phyloP scores from a whole-genome alignment of 2,329 filamentous ascomycete species.

The Ophiostoma sp. region DNA sequence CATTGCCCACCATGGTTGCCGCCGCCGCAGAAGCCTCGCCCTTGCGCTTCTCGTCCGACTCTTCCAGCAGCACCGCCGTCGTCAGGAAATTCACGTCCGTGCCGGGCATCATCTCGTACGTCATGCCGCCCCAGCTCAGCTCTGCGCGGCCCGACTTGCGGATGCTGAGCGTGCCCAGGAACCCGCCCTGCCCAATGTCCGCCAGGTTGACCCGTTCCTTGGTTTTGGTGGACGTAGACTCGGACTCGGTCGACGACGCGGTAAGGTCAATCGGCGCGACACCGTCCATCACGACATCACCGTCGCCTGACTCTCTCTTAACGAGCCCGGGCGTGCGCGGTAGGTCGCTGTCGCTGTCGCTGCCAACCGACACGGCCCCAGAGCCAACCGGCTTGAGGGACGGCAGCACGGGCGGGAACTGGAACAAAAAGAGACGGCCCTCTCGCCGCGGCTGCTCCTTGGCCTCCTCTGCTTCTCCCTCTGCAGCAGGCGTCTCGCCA shows the following conservation, averaged over 20 bases:
- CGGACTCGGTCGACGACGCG: conserved; percentile 13
- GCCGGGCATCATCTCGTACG: conserved; percentile 50
- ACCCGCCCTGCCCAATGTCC: conserved; percentile 42
- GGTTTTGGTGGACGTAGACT: conserved; percentile 10
- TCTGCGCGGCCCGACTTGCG: conserved; percentile 58
- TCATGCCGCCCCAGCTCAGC: conserved; percentile 57
- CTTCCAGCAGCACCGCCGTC: conserved; percentile 55
- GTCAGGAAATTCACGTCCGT: conserved; percentile 51
- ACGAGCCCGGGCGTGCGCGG: conserved; percentile 27
- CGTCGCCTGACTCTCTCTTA: conserved; percentile 40
- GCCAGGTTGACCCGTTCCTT: conserved; percentile 16
- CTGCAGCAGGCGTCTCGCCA: background rate
- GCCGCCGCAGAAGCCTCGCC: conserved; percentile 28
- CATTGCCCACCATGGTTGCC: conserved; percentile 43
- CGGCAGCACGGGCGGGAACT: conserved; percentile 58
- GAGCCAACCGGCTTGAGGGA: conserved; percentile 40
- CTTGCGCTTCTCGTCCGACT: conserved; percentile 51
- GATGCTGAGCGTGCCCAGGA: conserved; percentile 55
- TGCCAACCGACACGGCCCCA: background rate
- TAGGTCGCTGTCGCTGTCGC: background rate
- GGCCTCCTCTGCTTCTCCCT: background rate
- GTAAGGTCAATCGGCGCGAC: conserved; percentile 42
- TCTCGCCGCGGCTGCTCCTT: conserved; percentile 34
- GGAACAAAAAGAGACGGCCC: conserved; percentile 58
- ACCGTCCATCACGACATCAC: conserved; percentile 38